Evolutionary conservation across 768 basidiomycete genomes (phyloP), one percentile per base, ranked within the genome.

Genomic region (Termitomyces sp.): DNA sequence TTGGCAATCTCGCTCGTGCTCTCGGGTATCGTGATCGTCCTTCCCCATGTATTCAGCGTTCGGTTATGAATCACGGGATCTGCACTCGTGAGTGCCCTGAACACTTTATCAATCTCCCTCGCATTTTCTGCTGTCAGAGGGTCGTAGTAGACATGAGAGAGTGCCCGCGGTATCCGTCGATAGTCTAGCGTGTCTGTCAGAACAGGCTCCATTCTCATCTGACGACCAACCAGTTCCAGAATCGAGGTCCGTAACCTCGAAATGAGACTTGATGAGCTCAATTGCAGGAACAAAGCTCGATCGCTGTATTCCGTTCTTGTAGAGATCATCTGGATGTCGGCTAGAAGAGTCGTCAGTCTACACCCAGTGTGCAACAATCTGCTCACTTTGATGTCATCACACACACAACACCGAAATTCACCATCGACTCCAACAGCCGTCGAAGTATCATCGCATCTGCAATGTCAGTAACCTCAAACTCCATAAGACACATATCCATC

Each of bases 231-330:
- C 95, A 60, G 94, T 97, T 42, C 89, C 92, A n/a, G 96, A 98
- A 73, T 98, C 89, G 31, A 99, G 83, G 73, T 98, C 94, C 0
- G 91, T 92, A 14, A 98, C 88, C 52, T 89, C 85, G 64, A 97
- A 95, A 14, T 82, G 86, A 0, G 85, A 75, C 77, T 97, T 98
- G 66, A 99, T 84, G 34, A 98, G 82, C 52, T 98, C 92, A 61
- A 99, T 98, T 32, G 94, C 89, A 10, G 97, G 97, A 50, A 98
- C 70, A 76, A 99, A 99, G 69, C 94, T 96, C 4, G 89, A 84
- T 3, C 97, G 85, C 72, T 99, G 97, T 47, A 99, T 97, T 0
- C 97, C 97, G 65, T 98, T 98, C 84, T 96, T 96, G 80, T 99
- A 99, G 1, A 99, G 81, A 36, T 98, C 93, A 68, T 98, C 91